Percentiles rank a stretch among this genome's conserved stretches.
Evolutionary conservation across 345 rosid genomes (phyloP).

Genomic region (Eucalyptus curtisii): DNA sequence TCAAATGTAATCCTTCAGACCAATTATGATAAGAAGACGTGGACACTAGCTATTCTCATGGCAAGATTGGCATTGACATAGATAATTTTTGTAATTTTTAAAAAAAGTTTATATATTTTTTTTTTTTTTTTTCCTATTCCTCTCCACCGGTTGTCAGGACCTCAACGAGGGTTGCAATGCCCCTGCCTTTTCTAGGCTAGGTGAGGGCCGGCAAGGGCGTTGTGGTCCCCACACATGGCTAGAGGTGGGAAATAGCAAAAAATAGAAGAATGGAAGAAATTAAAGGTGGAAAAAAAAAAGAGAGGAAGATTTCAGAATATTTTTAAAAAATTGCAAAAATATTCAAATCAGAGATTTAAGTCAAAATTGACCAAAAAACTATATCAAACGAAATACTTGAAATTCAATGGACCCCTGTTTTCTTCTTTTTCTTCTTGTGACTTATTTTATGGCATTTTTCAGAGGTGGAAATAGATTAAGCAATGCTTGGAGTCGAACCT

Average conservation of each 20-base stretch:
- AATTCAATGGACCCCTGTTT: too few species aligned
- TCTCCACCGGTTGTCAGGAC: background rate
- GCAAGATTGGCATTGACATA: fast-evolving
- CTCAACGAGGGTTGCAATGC: background rate
- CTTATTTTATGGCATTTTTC: too few species aligned
- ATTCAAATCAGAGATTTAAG: fast-evolving
- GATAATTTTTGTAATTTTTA: too few species aligned
- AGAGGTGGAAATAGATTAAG: background rate
- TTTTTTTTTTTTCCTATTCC: background rate
- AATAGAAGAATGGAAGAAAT: background rate
- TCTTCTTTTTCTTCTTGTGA: too few species aligned
- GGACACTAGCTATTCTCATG: too few species aligned
- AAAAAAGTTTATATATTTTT: too few species aligned
- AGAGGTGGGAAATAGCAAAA: background rate
- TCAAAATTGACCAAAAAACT: background rate
- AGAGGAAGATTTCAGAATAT: background rate
- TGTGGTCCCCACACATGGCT: fast-evolving
- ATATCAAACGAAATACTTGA: too few species aligned
- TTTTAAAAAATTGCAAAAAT: background rate
- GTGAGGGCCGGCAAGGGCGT: fast-evolving
- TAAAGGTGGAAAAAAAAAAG: background rate
- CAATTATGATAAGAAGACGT: too few species aligned
- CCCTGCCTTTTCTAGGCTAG: background rate
- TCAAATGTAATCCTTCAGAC: fast-evolving
- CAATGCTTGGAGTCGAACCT: background rate